A percentile compares a stretch with the other conserved stretches of the same genome.
Conservation (phyloP, 78 protist species). For the Isochrysis galbana region DNA sequence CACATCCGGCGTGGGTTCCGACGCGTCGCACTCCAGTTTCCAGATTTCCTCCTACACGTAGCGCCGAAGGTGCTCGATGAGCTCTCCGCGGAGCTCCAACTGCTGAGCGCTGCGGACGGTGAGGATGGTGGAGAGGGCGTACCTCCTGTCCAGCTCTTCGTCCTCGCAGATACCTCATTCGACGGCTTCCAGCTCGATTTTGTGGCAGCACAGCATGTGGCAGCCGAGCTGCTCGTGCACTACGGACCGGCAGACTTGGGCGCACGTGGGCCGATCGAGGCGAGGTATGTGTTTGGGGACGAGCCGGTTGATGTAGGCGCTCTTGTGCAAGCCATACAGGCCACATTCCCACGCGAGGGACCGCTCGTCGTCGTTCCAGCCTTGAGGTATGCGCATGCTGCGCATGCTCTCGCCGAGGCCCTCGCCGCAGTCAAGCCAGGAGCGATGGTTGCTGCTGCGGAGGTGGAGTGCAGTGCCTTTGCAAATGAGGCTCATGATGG, state of each 20-base stretch:
- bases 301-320: background rate
- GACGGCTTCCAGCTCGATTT: background rate
- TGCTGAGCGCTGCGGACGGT: no score
- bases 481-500: background rate
- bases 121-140: background rate
- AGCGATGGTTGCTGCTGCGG: background rate
- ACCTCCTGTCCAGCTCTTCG: background rate
- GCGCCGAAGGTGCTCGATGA: background rate
- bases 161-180: background rate
- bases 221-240: background rate
- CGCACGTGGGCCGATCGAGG: background rate
- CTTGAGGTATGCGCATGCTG: background rate
- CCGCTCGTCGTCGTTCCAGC: background rate
- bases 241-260: background rate
- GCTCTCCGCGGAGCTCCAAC: background rate
- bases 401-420: background rate
- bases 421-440: background rate
- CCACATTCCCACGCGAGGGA: background rate
- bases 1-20: background rate
- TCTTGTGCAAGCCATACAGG: background rate
- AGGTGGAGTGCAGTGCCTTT: background rate
- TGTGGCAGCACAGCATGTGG: background rate
- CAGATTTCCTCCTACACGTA: background rate
- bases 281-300: background rate
- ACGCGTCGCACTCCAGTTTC: slow-evolving; percentile 25